Evolutionary conservation across 2,329 filamentous ascomycete species (phyloP), one percentile per base, ranked within the genome.

Genomic region (Colletotrichum truncatum): DNA sequence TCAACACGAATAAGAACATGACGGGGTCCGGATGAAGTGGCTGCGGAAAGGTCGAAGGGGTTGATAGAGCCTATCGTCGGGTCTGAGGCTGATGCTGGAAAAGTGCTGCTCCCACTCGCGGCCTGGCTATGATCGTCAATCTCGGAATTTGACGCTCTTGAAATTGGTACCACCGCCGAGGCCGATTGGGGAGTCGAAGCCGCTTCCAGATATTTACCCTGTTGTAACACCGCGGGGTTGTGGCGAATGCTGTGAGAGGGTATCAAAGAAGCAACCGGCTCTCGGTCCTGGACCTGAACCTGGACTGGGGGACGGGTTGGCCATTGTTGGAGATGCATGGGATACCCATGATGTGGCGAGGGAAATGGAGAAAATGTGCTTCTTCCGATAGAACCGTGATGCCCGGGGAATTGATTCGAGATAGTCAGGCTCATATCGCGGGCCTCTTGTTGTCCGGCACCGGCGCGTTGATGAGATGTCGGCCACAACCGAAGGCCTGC

Each of bases 301-400:
- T 65, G 62, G 41, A 49, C 39, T 11, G 56, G 26, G 16, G 34
- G 49, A 18, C 62, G 62, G n/a, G 57, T 41, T 34, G 56, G 62
- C 62, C 62, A 62, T 65, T 53, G 62, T 46, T 61, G 56, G 48
- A 56, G 41, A 49, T 65, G 57, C 57, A 65, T 65, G 56, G 52
- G 56, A 55, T 52, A 62, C 49, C 62, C 62, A 65, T 65, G 62
- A 21, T 49, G 62, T 25, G 62, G 49, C 26, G 56, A 30, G 28
- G 56, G 62, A 49, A 65, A 62, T 32, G 48, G 48, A 43, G 36
- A 48, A 54, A 65, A 65, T 21, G 57, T 32, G 32, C 26, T 46
- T 62, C 48, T 57, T 23, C 62, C 57, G 16, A 65, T 59, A 61
- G 62, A 55, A 65, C 41, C 34, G 48, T 65, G 62, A 60, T 65